Percentiles rank a stretch among this genome's conserved stretches.
Conservation (phyloP, 768 basidiomycete species). For the Sistotremastrum niveocremeum region DNA sequence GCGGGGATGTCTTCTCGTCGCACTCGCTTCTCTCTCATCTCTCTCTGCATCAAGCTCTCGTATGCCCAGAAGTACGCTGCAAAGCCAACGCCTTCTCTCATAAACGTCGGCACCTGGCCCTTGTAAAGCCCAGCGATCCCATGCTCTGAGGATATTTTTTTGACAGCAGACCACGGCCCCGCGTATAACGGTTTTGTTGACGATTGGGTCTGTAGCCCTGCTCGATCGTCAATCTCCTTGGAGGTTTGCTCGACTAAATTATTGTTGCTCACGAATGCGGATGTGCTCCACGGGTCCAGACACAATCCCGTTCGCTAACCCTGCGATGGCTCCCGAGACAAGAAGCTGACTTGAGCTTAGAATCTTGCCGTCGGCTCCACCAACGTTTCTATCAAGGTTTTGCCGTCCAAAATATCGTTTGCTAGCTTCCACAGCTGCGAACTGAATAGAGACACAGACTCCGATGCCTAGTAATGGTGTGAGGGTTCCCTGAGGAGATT, state of each 20-base stretch:
- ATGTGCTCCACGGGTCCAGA: conserved; percentile 97
- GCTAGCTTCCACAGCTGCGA: conserved; percentile 74
- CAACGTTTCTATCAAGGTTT: conserved; percentile 44
- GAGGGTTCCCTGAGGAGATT: conserved; percentile 56
- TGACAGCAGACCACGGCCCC: conserved; percentile 82
- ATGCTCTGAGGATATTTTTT: conserved; percentile 61
- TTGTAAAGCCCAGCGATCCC: conserved; percentile 85
- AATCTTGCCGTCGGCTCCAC: conserved; percentile 49
- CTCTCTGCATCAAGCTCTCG: conserved; percentile 80
- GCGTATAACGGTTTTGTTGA: conserved; percentile 59
- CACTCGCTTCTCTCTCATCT: conserved; percentile 63
- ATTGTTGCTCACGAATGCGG: conserved; percentile 64
- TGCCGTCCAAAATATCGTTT: conserved; percentile 65
- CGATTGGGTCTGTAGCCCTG: conserved; percentile 87
- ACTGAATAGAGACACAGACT: conserved; percentile 92
- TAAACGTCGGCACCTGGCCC: conserved; percentile 80
- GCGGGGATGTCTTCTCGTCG: conserved; percentile 66
- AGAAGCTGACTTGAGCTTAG: conserved; percentile 57
- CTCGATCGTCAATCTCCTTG: neutral
- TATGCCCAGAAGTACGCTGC: conserved; percentile 86
- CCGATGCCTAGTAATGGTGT: conserved; percentile 88
- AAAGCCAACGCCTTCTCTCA: conserved; percentile 72
- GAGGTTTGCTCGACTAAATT: neutral
- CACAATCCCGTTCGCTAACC: conserved; percentile 81
- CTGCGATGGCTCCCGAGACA: conserved; percentile 68